Conservation (phyloP, 345 rosid genomes). For the Populus simonii region DNA sequence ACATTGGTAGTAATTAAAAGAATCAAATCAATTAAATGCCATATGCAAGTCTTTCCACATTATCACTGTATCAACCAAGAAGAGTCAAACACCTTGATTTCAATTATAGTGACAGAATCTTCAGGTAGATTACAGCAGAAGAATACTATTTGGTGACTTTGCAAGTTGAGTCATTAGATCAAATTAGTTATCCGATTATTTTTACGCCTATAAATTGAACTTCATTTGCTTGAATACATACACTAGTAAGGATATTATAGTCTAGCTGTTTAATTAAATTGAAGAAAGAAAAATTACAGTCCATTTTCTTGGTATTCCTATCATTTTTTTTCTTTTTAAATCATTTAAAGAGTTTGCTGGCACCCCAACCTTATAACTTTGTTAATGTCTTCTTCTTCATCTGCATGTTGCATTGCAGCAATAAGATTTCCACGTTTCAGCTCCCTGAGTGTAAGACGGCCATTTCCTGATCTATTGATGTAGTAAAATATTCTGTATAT, state of each 20-base stretch:
- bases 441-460: slow-evolving; percentile 82
- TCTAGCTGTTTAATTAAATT: neutral
- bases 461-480: slow-evolving; percentile 84
- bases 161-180: neutral
- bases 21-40: neutral
- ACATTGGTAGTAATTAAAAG: neutral
- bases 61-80: neutral
- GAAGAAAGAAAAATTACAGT: neutral
- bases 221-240: neutral
- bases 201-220: neutral
- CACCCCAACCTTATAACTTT: slow-evolving; percentile 75
- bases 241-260: neutral
- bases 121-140: neutral
- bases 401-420: slow-evolving; percentile 86
- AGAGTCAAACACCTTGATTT: neutral
- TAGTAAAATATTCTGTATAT: slow-evolving; percentile 93
- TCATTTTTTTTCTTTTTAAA: neutral
- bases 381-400: slow-evolving; percentile 96
- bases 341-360: neutral
- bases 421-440: slow-evolving; percentile 82
- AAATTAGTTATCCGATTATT: neutral
- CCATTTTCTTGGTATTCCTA: neutral
- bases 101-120: neutral
- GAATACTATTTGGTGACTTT: neutral
- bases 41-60: neutral